Percentiles rank a stretch among this genome's conserved stretches.
phyloP scores from a whole-genome alignment of 495 filamentous ascomycete species.

The Tetracladium setigerum region DNA sequence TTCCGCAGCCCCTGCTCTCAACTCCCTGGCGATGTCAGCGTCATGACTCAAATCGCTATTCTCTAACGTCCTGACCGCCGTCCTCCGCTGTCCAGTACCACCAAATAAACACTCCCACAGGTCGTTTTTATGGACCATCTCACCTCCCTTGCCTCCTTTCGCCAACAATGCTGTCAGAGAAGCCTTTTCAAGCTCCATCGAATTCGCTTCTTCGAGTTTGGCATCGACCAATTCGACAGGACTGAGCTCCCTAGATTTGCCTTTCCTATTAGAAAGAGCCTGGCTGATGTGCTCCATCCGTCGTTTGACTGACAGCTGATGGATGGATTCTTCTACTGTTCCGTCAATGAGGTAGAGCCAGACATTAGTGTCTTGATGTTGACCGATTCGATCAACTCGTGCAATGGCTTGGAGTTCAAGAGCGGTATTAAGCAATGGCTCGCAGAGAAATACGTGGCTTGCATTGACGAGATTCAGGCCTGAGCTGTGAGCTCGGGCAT shows the following conservation, averaged over 20 bases:
- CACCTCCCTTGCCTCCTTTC: conserved; percentile 64
- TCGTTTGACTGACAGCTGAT: conserved; percentile 71
- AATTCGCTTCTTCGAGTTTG: conserved; percentile 61
- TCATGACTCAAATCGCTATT: conserved; percentile 6
- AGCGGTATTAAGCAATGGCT: conserved; percentile 86
- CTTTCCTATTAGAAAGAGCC: conserved; percentile 26
- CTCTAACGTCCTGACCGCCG: neutral
- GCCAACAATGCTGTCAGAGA: conserved; percentile 58
- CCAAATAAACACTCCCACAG: conserved; percentile 89
- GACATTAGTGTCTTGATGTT: conserved; percentile 79
- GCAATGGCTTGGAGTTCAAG: conserved; percentile 92
- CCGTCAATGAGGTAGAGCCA: conserved; percentile 89
- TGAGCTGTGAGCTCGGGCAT: conserved; percentile 79
- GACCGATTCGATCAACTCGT: conserved; percentile 89
- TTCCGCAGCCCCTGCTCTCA: conserved; percentile 19
- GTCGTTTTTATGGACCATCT: conserved; percentile 71
- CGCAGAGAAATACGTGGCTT: conserved; percentile 89
- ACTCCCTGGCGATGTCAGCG: conserved; percentile 9
- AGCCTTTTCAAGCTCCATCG: conserved; percentile 68
- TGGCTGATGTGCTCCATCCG: conserved; percentile 68
- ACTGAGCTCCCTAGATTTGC: conserved; percentile 21
- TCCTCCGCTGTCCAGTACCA: conserved; percentile 2
- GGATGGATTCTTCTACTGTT: conserved; percentile 85
- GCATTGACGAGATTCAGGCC: conserved; percentile 89
- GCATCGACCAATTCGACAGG: conserved; percentile 20